These are phyloP conservation scores for Beta lomatogona DNA, from an alignment of 179 eudicot genomes.

Conservation along the genomic window DNA sequence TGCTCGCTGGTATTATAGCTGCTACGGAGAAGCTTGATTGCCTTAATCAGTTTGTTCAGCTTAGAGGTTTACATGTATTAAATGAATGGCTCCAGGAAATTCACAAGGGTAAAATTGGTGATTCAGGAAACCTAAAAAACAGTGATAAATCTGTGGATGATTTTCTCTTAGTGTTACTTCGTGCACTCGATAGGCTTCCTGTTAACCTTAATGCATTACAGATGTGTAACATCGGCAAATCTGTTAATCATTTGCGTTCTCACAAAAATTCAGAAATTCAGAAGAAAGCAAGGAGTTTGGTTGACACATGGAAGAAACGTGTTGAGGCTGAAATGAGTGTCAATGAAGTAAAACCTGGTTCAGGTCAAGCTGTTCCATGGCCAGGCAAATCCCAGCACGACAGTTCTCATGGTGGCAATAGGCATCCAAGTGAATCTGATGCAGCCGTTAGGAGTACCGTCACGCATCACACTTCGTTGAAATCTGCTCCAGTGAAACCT, in stretches of 20 bases:
- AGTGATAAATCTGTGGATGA: constrained; percentile 79
- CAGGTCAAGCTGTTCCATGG: constrained; percentile 65
- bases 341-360: constrained; percentile 62
- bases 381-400: constrained; percentile 61
- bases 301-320: constrained; percentile 96
- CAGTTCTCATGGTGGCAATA: constrained; percentile 49
- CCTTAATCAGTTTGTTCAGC: constrained; percentile 72
- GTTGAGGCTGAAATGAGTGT: constrained; percentile 92
- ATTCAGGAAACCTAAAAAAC: constrained; percentile 54
- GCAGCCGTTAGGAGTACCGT: constrained; percentile 43
- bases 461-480: constrained; percentile 47
- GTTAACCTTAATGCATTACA: constrained; percentile 84
- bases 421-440: constrained; percentile 50
- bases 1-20: constrained; percentile 79
- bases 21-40: constrained; percentile 83
- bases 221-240: constrained; percentile 85
- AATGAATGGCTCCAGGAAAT: constrained; percentile 96
- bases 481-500: constrained; percentile 47
- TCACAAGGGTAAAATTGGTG: constrained; percentile 73
- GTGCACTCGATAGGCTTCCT: constrained; percentile 92
- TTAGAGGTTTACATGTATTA: constrained; percentile 68
- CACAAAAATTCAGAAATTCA: constrained; percentile 84
- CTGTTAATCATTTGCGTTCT: constrained; percentile 80
- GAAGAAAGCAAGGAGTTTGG: constrained; percentile 84
- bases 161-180: constrained; percentile 74